A percentile compares a stretch with the other conserved stretches of the same genome.
phyloP scores from a whole-genome alignment of 1,284 basidiomycete species.

The Ustilago trichophora region DNA sequence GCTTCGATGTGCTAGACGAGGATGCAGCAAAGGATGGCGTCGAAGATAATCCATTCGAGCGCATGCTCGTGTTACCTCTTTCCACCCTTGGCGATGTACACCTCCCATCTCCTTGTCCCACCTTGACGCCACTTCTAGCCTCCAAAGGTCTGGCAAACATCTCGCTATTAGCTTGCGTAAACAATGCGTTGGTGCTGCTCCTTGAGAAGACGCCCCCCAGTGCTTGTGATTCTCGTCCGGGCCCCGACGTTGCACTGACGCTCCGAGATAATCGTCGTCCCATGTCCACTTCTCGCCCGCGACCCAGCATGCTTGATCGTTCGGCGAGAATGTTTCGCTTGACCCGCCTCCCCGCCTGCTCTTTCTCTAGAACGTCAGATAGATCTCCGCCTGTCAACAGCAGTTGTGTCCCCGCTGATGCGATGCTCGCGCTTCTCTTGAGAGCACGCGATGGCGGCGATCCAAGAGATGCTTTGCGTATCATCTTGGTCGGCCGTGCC shows the following conservation, averaged over 20 bases:
- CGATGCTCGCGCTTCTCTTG: constrained; percentile 12
- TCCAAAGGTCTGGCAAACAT: not conserved
- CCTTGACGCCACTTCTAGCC: not conserved
- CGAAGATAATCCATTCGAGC: constrained; percentile 1
- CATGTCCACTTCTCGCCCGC: constrained; percentile 46
- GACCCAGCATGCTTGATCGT: constrained; percentile 22
- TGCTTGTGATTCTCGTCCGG: constrained; percentile 12
- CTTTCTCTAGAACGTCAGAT: constrained; percentile 38
- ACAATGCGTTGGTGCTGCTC: constrained; percentile 12
- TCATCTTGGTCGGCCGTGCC: constrained; percentile 14
- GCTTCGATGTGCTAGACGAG: constrained; percentile 3
- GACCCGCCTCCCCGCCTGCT: constrained; percentile 28
- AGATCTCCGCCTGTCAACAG: constrained; percentile 5
- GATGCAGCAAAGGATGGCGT: constrained; percentile 15
- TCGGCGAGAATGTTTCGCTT: constrained; percentile 21
- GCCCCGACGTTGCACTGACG: constrained; percentile 24
- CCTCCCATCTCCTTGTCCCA: not conserved
- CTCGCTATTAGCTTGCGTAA: not conserved
- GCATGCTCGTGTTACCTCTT: not conserved
- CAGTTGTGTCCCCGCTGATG: not conserved
- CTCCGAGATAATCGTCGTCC: constrained; percentile 33
- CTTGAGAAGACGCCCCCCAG: constrained; percentile 24
- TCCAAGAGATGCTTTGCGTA: constrained; percentile 5
- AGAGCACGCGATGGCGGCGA: constrained; percentile 16
- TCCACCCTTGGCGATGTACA: constrained; percentile 6